Evolutionary conservation across 73 alveolate genomes (phyloP), one percentile per base, ranked within the genome.

Genomic region (Loxodes magnus): DNA sequence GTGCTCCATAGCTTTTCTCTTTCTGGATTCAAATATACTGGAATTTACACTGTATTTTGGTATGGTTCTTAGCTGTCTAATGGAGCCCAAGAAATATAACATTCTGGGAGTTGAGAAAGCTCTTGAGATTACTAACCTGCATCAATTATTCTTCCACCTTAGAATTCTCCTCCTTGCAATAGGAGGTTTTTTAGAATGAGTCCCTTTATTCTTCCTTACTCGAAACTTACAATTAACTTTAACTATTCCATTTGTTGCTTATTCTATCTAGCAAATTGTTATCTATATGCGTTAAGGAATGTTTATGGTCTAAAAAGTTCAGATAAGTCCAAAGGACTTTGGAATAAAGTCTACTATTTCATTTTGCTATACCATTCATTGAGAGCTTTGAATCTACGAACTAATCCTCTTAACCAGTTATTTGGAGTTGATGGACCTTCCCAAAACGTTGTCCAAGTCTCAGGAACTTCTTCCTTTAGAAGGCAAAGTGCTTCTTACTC

Each of bases 241-340:
- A 92, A 64, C 64, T 88, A 94, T 79, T 92, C 96, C 43, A 92
- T 87, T 25, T 97, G 95, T 33, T 65, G 65, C 36, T 82, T 65
- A 43, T 77, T 57, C 67, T 70, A 75, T 82, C 99, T 88, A 14
- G 97, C 97, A 27, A 93, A 57, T 51, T 79, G 81, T 59, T 92
- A 87, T 70, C 97, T 88, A 20, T 88, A 68, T 15, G 97, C 99
- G 74, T 92, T 92, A 60, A 92, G 67, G 88, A 88, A 92, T 0
- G 96, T 93, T 61, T 92, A 97, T 17, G 99, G 99, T 56, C 89
- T 97, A 79, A 92, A 92, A 29, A 92, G 68, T 37, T 92, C 97
- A 50, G 96, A 76, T 77, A 92, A 60, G 67, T 81, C 77, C 19
- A 92, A 71, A 12, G 81, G 37, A 26, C 51, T 53, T 36, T 77